Percentiles rank a stretch among this genome's conserved stretches.
Conservation (phyloP, 2,329 filamentous ascomycete species). For the Dothistroma pini region DNA sequence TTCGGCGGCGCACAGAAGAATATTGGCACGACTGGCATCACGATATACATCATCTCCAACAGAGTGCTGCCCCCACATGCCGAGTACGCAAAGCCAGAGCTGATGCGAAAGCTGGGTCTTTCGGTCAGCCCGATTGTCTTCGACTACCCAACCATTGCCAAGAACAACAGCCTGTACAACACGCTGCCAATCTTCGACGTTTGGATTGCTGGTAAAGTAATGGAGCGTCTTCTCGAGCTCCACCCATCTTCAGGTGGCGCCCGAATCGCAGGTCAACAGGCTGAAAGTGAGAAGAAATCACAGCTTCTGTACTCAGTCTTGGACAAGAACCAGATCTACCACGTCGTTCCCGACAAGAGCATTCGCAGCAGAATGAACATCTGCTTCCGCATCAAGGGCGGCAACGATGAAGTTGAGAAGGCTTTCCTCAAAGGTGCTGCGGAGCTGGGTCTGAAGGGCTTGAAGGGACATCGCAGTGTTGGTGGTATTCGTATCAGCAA, state of each 20-base stretch:
- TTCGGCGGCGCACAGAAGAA: constrained; percentile 97
- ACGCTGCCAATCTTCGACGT: constrained; percentile 94
- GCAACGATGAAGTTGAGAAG: constrained; percentile 64
- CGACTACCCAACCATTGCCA: constrained; percentile 77
- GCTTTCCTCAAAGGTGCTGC: constrained; percentile 72
- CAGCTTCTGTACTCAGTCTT: constrained; percentile 70
- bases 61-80: constrained; percentile 66
- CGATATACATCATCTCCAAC: constrained; percentile 81
- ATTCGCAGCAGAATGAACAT: constrained; percentile 91
- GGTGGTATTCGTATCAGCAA: constrained; percentile 83
- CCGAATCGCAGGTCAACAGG: constrained; percentile 70
- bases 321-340: constrained; percentile 72
- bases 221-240: constrained; percentile 66
- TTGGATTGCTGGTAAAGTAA: constrained; percentile 84
- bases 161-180: constrained; percentile 95
- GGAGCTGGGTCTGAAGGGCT: constrained; percentile 65
- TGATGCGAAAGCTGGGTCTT: constrained; percentile 72
- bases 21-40: constrained; percentile 79
- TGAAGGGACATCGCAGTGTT: constrained; percentile 86
- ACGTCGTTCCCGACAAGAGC: constrained; percentile 69
- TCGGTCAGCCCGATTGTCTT: constrained; percentile 75
- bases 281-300: constrained; percentile 70
- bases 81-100: constrained; percentile 61
- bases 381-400: constrained; percentile 53
- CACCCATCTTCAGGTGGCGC: constrained; percentile 48